Evolutionary conservation across 2,329 filamentous ascomycete genomes (phyloP).

Genomic region (Amphichorda felina): DNA sequence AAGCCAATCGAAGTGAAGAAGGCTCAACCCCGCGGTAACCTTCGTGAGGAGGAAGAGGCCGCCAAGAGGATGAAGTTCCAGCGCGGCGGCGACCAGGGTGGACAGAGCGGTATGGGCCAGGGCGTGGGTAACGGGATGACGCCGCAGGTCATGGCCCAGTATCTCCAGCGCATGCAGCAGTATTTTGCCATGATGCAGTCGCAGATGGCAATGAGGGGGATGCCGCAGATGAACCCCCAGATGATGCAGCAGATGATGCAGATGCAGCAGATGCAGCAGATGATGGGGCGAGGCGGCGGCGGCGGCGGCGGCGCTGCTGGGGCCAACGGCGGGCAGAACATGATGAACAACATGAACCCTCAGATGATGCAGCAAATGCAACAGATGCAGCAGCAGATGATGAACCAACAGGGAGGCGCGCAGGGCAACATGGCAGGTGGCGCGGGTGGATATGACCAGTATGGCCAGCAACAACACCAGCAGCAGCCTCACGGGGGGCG

Average conservation of each 20-base stretch:
- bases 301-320: conserved; percentile 20
- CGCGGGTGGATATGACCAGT: conserved; percentile 1
- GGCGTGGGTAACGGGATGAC: conserved; percentile 60
- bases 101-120: conserved; percentile 24
- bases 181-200: conserved; percentile 94
- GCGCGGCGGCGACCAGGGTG: conserved; percentile 17
- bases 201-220: conserved; percentile 70
- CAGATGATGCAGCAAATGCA: conserved; percentile 50
- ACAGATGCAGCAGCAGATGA: conserved; percentile 27
- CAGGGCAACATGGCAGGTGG: conserved; percentile 10
- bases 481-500: conserved; percentile 23
- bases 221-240: conserved; percentile 54
- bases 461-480: conserved; percentile 44
- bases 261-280: conserved; percentile 65
- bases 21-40: conserved; percentile 87
- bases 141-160: conserved; percentile 94
- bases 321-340: conserved; percentile 23
- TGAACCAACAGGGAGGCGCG: conserved; percentile 11
- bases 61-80: conserved; percentile 46
- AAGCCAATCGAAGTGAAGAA: conserved; percentile 99
- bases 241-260: conserved; percentile 70
- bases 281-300: conserved; percentile 30
- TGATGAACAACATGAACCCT: conserved; percentile 33
- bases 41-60: conserved; percentile 81
- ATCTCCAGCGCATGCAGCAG: conserved; percentile 97